phyloP scores from a whole-genome alignment of 2,329 filamentous ascomycete species.

The Exophiala sideris region DNA sequence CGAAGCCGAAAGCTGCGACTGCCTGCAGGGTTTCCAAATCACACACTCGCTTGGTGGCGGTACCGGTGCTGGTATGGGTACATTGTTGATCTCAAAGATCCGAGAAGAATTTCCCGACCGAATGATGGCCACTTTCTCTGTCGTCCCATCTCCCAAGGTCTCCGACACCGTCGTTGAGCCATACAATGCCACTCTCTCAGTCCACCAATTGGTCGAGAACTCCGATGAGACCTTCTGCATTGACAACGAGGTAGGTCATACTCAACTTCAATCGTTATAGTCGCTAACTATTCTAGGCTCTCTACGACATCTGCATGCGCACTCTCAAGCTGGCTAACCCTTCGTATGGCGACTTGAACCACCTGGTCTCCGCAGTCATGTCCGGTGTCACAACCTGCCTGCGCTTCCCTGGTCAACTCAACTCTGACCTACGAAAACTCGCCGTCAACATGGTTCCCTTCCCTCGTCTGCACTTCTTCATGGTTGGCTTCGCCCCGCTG shows the following conservation, averaged over 20 bases:
- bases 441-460: constrained; percentile 99
- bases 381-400: constrained; percentile 97
- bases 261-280: neutral
- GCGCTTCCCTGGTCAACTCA: constrained; percentile 98
- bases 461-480: constrained; percentile 99
- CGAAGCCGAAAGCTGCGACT: constrained; percentile 98
- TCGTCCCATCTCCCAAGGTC: constrained; percentile 97
- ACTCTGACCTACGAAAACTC: constrained; percentile 99
- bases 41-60: constrained; percentile 99
- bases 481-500: constrained; percentile 98
- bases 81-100: constrained; percentile 99
- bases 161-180: constrained; percentile 99
- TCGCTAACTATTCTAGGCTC: constrained; percentile 54
- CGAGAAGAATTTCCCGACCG: constrained; percentile 99
- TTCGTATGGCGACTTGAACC: constrained; percentile 98
- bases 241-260: constrained; percentile 75
- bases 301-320: constrained; percentile 99
- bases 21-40: constrained; percentile 99
- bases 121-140: constrained; percentile 99
- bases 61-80: constrained; percentile 99
- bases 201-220: constrained; percentile 99
- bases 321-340: constrained; percentile 98
- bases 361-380: constrained; percentile 99
- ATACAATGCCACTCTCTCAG: constrained; percentile 98
- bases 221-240: constrained; percentile 99